Base-by-base conservation (phyloP, 1,139 yeast genomes). In the Yamadazyma sp. region DNA sequence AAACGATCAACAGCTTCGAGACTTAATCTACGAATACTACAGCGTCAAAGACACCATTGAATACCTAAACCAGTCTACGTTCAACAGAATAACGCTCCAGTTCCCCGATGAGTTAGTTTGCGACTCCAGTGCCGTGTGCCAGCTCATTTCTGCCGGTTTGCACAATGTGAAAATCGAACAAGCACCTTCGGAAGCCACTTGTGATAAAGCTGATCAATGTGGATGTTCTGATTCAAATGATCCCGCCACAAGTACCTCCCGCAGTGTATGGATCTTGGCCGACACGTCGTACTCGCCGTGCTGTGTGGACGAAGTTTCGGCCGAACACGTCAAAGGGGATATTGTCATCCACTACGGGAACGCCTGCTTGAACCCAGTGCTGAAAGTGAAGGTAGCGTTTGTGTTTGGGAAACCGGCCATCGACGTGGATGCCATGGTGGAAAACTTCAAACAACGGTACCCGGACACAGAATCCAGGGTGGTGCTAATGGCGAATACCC, bases 221-320 rank as follows among this genome's bases (percentile, higher is more conserved):
- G 34, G 26, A 2, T 36, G 41, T n/a, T 17, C 23, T 5, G 4
- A 9, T n/a, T 17, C 7, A 3, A 27, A 14, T 12, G 5, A 6
- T 4, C 10, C 17, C 4, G 14, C 30, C 17, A 11, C 10, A 12
- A 16, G 10, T 14, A 10, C 50, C 45, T 5, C n/a, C n/a, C 18
- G 18, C 34, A 45, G 43, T 17, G 37, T 48, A 32, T 84, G 89
- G 89, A 74, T 84, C 12, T 65, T 92, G 31, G 99, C 98, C 0
- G 99, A 94, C 55, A 91, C 98, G 0, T 88, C 97, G 0, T 94
- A 92, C 54, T 87, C 96, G 17, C 75, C 96, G 0, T 92, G 98
- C 60, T 92, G 99, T 65, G 86, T 92, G 12, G 99, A 92, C 59
- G 97, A 89, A 55, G 95, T 92, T 17, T 98, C 98, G 0, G 95